phyloP scores from a whole-genome alignment of 169 alveolate genomes.

The Plasmodium adleri region DNA sequence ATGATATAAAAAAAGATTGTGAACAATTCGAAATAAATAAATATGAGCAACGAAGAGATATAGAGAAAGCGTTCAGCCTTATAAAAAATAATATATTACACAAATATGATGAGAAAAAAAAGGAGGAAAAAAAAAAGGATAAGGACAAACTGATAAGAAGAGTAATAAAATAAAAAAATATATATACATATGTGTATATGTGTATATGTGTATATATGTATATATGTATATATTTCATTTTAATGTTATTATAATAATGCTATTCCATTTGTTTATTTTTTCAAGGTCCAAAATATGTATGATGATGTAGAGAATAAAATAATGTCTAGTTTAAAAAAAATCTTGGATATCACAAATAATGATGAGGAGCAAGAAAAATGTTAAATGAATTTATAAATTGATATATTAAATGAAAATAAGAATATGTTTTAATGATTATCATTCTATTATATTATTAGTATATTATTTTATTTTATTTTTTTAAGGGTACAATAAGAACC shows the following conservation, averaged over 20 bases:
- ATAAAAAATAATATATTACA: background rate
- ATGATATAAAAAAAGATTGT: slow-evolving; percentile 6
- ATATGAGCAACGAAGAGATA: slow-evolving; percentile 16
- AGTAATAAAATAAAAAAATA: background rate
- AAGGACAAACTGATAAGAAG: slow-evolving; percentile 21
- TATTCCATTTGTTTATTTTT: background rate
- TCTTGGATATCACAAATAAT: background rate
- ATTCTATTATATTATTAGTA: background rate
- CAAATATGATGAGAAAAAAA: background rate
- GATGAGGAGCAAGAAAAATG: background rate
- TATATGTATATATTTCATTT: background rate
- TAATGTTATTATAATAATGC: too few species aligned
- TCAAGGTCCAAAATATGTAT: slow-evolving; percentile 39
- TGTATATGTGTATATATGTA: background rate
- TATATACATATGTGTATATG: background rate
- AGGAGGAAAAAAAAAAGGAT: background rate
- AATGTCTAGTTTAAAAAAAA: slow-evolving; percentile 12
- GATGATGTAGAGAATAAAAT: slow-evolving; percentile 34
- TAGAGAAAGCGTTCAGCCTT: slow-evolving; percentile 10
- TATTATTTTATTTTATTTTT: background rate
- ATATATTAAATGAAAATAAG: background rate
- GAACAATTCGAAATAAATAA: slow-evolving; percentile 17
- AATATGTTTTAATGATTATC: background rate
- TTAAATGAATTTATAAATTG: background rate
- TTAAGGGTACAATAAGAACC: slow-evolving; percentile 14